A percentile compares a stretch with the other conserved stretches of the same genome.
phyloP scores from a whole-genome alignment of 768 basidiomycete species.

The Suillus plorans region DNA sequence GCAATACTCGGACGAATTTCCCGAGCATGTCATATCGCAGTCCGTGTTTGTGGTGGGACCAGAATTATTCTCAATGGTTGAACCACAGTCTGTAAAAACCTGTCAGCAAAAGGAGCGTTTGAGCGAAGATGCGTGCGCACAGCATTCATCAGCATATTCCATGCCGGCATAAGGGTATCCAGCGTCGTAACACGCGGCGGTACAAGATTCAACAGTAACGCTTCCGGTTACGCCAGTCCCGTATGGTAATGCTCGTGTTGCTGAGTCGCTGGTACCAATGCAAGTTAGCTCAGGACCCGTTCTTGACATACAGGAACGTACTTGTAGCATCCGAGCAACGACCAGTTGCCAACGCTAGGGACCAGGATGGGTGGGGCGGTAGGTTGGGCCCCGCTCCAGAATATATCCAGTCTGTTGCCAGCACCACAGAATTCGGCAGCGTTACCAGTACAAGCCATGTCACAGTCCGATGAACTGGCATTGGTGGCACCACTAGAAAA shows the following conservation, averaged over 20 bases:
- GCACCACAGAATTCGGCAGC: constrained; percentile 60
- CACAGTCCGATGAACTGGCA: constrained; percentile 53
- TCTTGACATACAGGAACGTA: constrained; percentile 25
- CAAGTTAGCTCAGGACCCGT: neutral
- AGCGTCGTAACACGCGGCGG: constrained; percentile 43
- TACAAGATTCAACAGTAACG: constrained; percentile 50
- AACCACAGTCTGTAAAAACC: constrained; percentile 16
- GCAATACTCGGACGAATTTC: constrained; percentile 64
- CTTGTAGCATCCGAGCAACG: constrained; percentile 75
- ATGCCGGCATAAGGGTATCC: constrained; percentile 43
- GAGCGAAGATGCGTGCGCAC: constrained; percentile 30
- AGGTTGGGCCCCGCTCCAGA: constrained; percentile 58
- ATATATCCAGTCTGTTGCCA: constrained; percentile 57
- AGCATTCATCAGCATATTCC: constrained; percentile 49
- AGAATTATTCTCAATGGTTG: constrained; percentile 19
- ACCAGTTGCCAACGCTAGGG: constrained; percentile 60
- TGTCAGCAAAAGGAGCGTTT: neutral
- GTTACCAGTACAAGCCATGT: constrained; percentile 61
- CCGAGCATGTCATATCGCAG: constrained; percentile 68
- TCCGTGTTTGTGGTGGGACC: constrained; percentile 43
- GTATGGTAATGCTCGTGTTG: constrained; percentile 33
- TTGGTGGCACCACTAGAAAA: constrained; percentile 46
- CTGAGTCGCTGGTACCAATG: constrained; percentile 32
- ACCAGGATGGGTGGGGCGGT: constrained; percentile 55
- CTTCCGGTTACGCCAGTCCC: constrained; percentile 37